Percentiles rank a stretch among this genome's conserved stretches.
Evolutionary conservation across 805 yeast genomes (phyloP).

Genomic region (Candida palmyrensis): DNA sequence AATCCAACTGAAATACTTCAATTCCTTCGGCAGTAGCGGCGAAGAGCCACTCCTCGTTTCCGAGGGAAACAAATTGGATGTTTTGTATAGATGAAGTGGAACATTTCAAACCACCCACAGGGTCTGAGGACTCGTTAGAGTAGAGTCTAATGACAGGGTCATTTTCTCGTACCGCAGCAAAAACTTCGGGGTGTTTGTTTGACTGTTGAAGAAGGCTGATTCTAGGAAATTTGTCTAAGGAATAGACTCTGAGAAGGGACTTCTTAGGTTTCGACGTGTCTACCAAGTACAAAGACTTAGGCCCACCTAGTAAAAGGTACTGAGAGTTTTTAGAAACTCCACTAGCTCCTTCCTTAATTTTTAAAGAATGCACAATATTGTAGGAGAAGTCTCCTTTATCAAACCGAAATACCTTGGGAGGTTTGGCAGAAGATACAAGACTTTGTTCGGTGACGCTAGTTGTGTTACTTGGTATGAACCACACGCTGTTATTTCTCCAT

Average conservation of each 20-base stretch:
- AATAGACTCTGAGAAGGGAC: conserved; percentile 23
- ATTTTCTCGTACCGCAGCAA: conserved; percentile 27
- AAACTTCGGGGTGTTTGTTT: conserved; percentile 17
- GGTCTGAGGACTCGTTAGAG: neutral
- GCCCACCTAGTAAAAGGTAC: conserved; percentile 16
- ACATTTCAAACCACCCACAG: neutral
- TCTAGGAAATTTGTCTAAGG: conserved; percentile 24
- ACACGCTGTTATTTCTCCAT: conserved; percentile 11
- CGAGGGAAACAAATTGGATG: conserved; percentile 1
- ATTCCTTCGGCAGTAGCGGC: conserved; percentile 27
- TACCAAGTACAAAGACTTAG: conserved; percentile 23
- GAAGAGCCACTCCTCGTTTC: conserved; percentile 20
- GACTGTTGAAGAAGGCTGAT: neutral
- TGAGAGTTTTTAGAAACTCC: conserved; percentile 11
- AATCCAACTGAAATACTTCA: conserved; percentile 20
- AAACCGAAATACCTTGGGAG: conserved; percentile 14
- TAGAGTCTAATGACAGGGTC: conserved; percentile 10
- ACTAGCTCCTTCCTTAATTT: conserved; percentile 19
- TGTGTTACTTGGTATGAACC: conserved; percentile 17
- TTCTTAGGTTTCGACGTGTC: conserved; percentile 20
- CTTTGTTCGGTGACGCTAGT: conserved; percentile 13
- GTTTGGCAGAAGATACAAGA: conserved; percentile 22
- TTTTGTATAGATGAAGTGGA: neutral
- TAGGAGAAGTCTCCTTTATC: too few relatives aligned
- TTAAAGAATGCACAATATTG: too few relatives aligned